A percentile compares a stretch with the other conserved stretches of the same genome.
These are phyloP conservation scores for Rhodofomes roseus DNA, from an alignment of 1,284 basidiomycete genomes.

Conservation along the genomic window DNA sequence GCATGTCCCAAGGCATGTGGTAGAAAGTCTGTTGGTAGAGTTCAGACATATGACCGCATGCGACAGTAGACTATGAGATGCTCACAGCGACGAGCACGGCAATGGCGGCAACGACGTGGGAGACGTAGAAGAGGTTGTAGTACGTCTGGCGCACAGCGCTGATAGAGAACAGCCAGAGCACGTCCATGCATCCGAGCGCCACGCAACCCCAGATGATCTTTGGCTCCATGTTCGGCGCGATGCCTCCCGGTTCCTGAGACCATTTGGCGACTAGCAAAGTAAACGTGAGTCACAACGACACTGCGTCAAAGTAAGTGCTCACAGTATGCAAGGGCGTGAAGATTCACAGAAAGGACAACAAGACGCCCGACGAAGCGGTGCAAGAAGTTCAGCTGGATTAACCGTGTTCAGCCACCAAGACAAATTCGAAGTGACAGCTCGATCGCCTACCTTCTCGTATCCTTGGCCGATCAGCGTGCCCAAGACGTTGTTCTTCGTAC, in stretches of 20 bases:
- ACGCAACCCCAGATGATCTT: slow-evolving; percentile 42
- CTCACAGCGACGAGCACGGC: background rate
- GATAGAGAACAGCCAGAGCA: slow-evolving; percentile 53
- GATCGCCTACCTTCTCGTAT: slow-evolving; percentile 61
- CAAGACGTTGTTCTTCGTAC: slow-evolving; percentile 71
- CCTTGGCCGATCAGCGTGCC: slow-evolving; percentile 62
- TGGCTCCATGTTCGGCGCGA: background rate
- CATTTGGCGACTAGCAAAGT: background rate
- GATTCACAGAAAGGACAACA: slow-evolving; percentile 58
- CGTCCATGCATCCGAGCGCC: slow-evolving; percentile 46
- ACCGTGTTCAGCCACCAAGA: background rate
- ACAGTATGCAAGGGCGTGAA: slow-evolving; percentile 66
- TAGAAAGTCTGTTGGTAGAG: slow-evolving; percentile 24
- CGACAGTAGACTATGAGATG: slow-evolving; percentile 28
- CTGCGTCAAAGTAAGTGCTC: too few species aligned
- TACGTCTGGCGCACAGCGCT: slow-evolving; percentile 44
- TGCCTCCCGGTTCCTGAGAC: background rate
- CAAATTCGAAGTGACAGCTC: background rate
- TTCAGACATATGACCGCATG: slow-evolving; percentile 25
- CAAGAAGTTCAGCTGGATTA: slow-evolving; percentile 63
- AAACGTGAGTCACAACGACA: too few species aligned
- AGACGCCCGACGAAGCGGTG: slow-evolving; percentile 72
- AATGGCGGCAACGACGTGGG: slow-evolving; percentile 45
- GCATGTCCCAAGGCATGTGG: slow-evolving; percentile 40
- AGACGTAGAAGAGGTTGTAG: slow-evolving; percentile 53